Evolutionary conservation across 2,329 filamentous ascomycete species (phyloP), one percentile per base, ranked within the genome.

Genomic region (Drechslerella dactyloides): DNA sequence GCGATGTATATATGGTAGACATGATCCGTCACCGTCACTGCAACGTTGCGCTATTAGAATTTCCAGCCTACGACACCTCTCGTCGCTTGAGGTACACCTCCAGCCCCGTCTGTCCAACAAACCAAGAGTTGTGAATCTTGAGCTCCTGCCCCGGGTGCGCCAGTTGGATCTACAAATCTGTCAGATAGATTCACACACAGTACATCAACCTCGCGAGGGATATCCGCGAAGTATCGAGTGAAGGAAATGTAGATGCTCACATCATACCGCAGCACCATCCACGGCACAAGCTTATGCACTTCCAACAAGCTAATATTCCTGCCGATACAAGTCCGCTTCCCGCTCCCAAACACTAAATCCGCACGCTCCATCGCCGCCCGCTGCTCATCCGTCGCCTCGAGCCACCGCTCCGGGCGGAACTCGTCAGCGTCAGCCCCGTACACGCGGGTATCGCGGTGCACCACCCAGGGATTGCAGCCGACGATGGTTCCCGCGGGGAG

Each of bases 281-380:
- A 84, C 44, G 85, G 85, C 23, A 87, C 83, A 53, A 87, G 76
- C 81, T 87, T 87, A 78, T 87, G 87, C 65, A 87, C 86, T 81
- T 87, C 85, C 75, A 87, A 74, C 76, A 87, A 74, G 70, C 84
- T 85, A 53, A 87, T 87, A 70, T 87, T 87, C 82, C 86, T 87
- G 7, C 77, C 77, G 53, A 85, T 83, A 65, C 84, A 85, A 0
- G 83, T 84, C 66, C 83, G 76, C 1, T 82, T 80, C 0, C 84
- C 84, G 0, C 81, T 81, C 1, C 84, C 84, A 74, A 85, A 85
- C 3, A 74, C 75, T 74, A 85, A 81, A 81, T 84, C 83, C 0
- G 80, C 81, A 1, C 80, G 81, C 74, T 83, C 83, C 83, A 84
- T 85, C 69, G 82, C 81, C 73, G 78, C 80, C 0, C 80, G 78